Base-by-base conservation (phyloP, 1,139 yeast genomes). In the Williopsis jadinii region DNA sequence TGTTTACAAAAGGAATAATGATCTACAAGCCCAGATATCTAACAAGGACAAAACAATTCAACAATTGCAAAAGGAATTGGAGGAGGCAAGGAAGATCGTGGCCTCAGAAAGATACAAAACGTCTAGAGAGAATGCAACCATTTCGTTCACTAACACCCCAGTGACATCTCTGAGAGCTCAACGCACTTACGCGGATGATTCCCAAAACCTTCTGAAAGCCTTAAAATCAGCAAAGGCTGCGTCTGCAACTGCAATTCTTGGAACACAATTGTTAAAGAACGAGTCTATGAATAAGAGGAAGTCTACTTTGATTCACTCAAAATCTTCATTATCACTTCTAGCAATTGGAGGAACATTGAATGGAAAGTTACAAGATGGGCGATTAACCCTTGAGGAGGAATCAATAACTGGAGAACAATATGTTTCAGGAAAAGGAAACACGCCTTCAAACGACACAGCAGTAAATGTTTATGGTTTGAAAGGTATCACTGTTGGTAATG, bases 1-100 rank as follows among this genome's bases (percentile, higher is more conserved):
- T 76, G 84, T 24, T 74, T 75, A 50, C 84, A 86, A 70, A 45
- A 86, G 85, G 52, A 63, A 82, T 33, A 68, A 73, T 38, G 84
- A 83, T 49, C 77, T 78, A 41, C 80, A 75, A 46, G 64, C 71
- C 29, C 70, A 75, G 26, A 61, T 81, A 28, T 45, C 52, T 10
- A 38, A 52, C n/a, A 48, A 49, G 28, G 39, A 60, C 15, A 44
- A 51, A 24, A 47, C 44, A 9, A 46, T 70, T 36, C 77, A 80
- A 52, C 66, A 33, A 3, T 34, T 45, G 34, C 38, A 42, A 28
- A 8, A 11, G 9, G 24, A 37, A 15, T 35, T 46, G n/a, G 28
- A 19, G 15, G 40, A 24, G 26, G 19, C 35, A 35, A 28, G 26
- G 12, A n/a, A 74, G 32, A 73, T 73, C 48, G 77, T 83, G 49